These are phyloP conservation scores for Pelargonium cotyledonis DNA, from an alignment of 441 rosid genomes.

Conservation along the genomic window DNA sequence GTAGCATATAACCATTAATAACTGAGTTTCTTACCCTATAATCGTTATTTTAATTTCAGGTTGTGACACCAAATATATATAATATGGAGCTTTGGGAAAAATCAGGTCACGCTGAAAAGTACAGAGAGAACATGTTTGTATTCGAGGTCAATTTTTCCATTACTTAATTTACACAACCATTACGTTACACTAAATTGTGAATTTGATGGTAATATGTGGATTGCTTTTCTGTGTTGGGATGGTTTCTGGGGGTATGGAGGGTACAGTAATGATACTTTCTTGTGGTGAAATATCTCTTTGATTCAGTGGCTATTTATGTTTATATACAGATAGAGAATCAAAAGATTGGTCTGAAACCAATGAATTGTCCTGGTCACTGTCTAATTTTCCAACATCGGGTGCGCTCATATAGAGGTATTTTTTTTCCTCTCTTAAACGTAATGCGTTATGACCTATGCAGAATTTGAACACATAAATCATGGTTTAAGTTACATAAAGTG, in stretches of 20 bases:
- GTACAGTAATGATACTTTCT: background rate
- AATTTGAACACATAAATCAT: too few relatives aligned
- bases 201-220: too few relatives aligned
- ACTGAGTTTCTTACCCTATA: conserved; percentile 8
- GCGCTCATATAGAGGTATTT: conserved; percentile 80
- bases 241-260: too few relatives aligned
- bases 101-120: conserved; percentile 96
- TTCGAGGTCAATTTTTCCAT: conserved; percentile 55
- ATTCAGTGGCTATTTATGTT: too few relatives aligned
- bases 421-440: background rate
- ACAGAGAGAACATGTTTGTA: conserved; percentile 93
- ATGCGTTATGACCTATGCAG: background rate
- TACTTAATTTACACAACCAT: background rate
- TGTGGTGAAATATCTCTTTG: conserved; percentile 1
- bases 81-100: conserved; percentile 98
- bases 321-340: conserved; percentile 71
- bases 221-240: too few relatives aligned
- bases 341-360: conserved; percentile 94
- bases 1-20: too few relatives aligned
- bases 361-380: conserved; percentile 99
- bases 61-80: conserved; percentile 82
- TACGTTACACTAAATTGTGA: too few relatives aligned
- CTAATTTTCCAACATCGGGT: conserved; percentile 89
- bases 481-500: too few relatives aligned
- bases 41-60: conserved; percentile 38